These are phyloP conservation scores for Lactarius deliciosus DNA, from an alignment of 768 basidiomycete species.

Conservation along the genomic window DNA sequence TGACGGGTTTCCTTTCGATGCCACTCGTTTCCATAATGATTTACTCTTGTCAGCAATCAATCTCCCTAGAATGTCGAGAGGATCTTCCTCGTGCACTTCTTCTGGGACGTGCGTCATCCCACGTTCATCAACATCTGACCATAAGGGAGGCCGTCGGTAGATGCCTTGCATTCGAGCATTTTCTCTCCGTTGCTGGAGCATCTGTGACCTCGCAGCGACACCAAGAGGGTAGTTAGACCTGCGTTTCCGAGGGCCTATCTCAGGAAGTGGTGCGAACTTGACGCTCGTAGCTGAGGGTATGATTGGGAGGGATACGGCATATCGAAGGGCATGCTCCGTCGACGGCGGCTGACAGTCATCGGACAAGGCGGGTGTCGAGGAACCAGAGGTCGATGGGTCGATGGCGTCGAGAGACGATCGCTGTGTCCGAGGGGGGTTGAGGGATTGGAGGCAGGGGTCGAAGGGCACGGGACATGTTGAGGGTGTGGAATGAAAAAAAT, in stretches of 20 bases:
- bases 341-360: slow-evolving; percentile 5
- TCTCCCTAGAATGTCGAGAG: slow-evolving; percentile 23
- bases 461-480: slow-evolving; percentile 8
- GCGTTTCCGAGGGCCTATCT: slow-evolving; percentile 36
- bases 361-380: slow-evolving; percentile 19
- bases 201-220: slow-evolving; percentile 39
- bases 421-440: background rate
- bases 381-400: slow-evolving; percentile 13
- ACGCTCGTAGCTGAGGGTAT: slow-evolving; percentile 31
- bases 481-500: background rate
- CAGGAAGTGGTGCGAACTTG: slow-evolving; percentile 40
- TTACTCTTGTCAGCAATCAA: slow-evolving; percentile 27
- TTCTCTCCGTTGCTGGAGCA: slow-evolving; percentile 35
- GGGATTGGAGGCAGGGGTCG: slow-evolving; percentile 5
- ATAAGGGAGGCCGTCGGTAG: slow-evolving; percentile 9
- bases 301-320: slow-evolving; percentile 27
- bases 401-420: slow-evolving; percentile 9
- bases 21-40: slow-evolving; percentile 24
- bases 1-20: slow-evolving; percentile 16
- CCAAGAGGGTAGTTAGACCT: slow-evolving; percentile 36
- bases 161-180: background rate
- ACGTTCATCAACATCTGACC: slow-evolving; percentile 17
- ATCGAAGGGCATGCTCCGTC: slow-evolving; percentile 11
- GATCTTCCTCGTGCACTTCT: slow-evolving; percentile 23
- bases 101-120: background rate